These are phyloP conservation scores for Thinopyrum elongatum DNA, from an alignment of 176 grass and related monocot genomes.

Conservation along the genomic window DNA sequence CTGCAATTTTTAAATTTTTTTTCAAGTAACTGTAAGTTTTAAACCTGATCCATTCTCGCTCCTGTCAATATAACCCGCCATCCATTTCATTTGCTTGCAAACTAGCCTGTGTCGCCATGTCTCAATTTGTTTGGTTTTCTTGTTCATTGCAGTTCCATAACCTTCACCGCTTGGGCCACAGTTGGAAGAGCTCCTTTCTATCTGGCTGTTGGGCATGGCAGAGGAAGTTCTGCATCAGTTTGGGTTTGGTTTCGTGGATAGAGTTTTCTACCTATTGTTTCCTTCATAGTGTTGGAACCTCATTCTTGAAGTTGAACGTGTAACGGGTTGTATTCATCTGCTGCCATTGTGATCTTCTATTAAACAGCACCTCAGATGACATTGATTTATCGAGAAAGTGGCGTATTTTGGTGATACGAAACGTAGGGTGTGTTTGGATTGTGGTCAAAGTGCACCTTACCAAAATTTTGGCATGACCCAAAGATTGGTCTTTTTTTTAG, in stretches of 20 bases:
- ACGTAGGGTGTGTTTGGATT: no score
- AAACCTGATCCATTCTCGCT: neutral
- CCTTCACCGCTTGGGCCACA: neutral
- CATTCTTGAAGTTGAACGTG: neutral
- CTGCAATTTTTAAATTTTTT: neutral
- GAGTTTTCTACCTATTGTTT: constrained; percentile 9
- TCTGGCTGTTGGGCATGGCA: neutral
- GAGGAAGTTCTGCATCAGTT: neutral
- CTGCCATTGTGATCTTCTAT: neutral
- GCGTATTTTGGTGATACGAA: neutral
- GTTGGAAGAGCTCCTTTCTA: neutral
- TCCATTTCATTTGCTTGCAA: neutral
- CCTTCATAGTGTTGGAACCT: neutral
- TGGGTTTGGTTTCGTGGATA: neutral
- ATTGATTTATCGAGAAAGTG: neutral
- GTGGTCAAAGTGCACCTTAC: no score
- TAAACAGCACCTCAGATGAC: neutral
- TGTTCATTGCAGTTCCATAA: constrained; percentile 11
- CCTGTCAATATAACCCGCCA: neutral
- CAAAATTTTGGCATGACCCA: no score
- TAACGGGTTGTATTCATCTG: neutral
- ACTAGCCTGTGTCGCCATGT: neutral
- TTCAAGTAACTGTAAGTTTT: neutral
- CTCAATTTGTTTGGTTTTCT: neutral
- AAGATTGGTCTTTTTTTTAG: no score